These are phyloP conservation scores for Gardenia jasminoides DNA, from an alignment of 257 asterid species.

Conservation along the genomic window DNA sequence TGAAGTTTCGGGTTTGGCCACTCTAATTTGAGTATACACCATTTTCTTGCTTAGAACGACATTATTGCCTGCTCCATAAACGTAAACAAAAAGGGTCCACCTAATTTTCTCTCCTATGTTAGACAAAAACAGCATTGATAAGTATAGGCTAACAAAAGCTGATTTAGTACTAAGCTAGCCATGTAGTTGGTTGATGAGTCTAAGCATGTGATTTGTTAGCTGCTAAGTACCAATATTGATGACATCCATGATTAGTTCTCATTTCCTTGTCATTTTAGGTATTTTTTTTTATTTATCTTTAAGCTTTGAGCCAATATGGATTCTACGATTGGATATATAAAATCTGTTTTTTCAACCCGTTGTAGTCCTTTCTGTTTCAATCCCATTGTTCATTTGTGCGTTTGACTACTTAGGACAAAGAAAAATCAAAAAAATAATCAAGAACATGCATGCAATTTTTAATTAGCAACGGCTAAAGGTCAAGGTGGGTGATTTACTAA, in stretches of 20 bases:
- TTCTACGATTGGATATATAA: not conserved
- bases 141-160: not conserved
- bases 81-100: conserved; percentile 8
- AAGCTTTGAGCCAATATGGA: not conserved
- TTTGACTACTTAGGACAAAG: conserved; percentile 8
- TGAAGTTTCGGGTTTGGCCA: not conserved
- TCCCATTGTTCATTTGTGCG: not conserved
- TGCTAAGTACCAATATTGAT: not conserved
- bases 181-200: not conserved
- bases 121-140: not conserved
- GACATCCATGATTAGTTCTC: conserved; percentile 1
- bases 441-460: not conserved
- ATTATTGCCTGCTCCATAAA: not conserved
- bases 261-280: not conserved
- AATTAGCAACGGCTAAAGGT: not conserved
- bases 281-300: not conserved
- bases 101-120: not conserved
- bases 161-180: not conserved
- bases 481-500: not conserved
- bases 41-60: too few relatives aligned
- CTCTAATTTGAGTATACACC: not conserved
- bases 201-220: not conserved
- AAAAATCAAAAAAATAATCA: conserved; percentile 1
- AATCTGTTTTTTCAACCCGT: not conserved
- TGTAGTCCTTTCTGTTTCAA: conserved; percentile 5